phyloP scores from a whole-genome alignment of 352 stramenopile species.

The Bremia lactucae region DNA sequence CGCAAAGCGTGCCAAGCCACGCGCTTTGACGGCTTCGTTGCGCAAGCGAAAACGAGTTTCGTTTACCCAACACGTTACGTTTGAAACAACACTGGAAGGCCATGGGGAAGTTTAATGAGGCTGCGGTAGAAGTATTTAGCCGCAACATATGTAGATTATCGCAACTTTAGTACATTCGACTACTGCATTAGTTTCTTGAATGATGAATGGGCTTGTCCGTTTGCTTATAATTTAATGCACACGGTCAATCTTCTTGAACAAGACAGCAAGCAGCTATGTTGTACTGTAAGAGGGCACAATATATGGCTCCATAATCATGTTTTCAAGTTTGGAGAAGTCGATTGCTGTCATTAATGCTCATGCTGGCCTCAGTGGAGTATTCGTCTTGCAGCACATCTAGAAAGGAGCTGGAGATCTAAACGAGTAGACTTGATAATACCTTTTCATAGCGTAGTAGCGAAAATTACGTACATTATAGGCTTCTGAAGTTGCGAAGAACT shows the following conservation, averaged over 20 bases:
- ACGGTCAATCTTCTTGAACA: too few species aligned
- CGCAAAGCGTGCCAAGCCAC: conserved; percentile 50
- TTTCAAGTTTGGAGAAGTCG: too few species aligned
- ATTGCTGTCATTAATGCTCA: conserved; percentile 33
- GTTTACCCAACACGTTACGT: conserved; percentile 84
- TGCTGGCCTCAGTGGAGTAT: conserved; percentile 36
- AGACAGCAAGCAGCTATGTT: too few species aligned
- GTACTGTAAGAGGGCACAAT: too few species aligned
- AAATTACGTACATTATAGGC: conserved; percentile 27
- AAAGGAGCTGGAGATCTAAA: conserved; percentile 31
- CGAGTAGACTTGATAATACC: not conserved
- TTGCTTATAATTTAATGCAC: too few species aligned
- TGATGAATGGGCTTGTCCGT: too few species aligned
- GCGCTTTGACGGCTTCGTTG: conserved; percentile 44
- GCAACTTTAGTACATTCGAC: conserved; percentile 6
- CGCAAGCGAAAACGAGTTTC: conserved; percentile 82
- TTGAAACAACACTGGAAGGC: conserved; percentile 30
- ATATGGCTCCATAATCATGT: too few species aligned
- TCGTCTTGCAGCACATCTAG: conserved; percentile 28
- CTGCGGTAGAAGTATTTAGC: conserved; percentile 17
- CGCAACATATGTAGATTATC: conserved; percentile 3
- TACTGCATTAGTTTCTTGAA: not conserved
- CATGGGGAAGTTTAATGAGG: conserved; percentile 5
- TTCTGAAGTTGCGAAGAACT: conserved; percentile 24
- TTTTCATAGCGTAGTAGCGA: not conserved